Percentiles rank a stretch among this genome's conserved stretches.
phyloP scores from a whole-genome alignment of 2,329 filamentous ascomycete species.

The Cytospora schulzeri region DNA sequence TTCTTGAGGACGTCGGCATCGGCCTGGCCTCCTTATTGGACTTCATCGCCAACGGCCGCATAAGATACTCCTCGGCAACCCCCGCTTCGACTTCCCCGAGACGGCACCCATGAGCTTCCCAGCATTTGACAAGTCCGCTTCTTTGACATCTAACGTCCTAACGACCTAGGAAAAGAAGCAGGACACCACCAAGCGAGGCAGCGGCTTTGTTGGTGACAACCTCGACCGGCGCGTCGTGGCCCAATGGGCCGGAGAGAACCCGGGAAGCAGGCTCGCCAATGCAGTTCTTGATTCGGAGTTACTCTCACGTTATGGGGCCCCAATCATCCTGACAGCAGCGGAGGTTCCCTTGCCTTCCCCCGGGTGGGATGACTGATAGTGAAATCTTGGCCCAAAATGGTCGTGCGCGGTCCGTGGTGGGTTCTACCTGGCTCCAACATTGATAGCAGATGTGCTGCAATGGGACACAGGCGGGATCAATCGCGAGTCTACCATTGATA shows the following conservation, averaged over 20 bases:
- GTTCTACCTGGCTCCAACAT: slow-evolving; percentile 3
- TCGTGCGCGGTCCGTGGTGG: neutral
- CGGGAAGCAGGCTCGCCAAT: slow-evolving; percentile 27
- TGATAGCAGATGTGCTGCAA: neutral
- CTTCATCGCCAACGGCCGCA: slow-evolving; percentile 49
- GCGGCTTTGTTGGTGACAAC: slow-evolving; percentile 30
- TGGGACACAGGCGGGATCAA: too few relatives aligned
- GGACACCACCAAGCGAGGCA: slow-evolving; percentile 29
- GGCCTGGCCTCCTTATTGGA: slow-evolving; percentile 50
- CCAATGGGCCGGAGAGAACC: slow-evolving; percentile 30
- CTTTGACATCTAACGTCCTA: slow-evolving; percentile 21
- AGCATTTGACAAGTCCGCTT: slow-evolving; percentile 39
- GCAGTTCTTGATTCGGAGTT: slow-evolving; percentile 32
- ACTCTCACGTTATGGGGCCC: slow-evolving; percentile 34
- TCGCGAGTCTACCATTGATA: too few relatives aligned
- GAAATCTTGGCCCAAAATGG: neutral
- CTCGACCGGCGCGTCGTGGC: slow-evolving; percentile 31
- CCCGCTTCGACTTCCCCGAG: slow-evolving; percentile 46
- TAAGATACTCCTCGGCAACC: slow-evolving; percentile 41
- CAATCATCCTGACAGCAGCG: slow-evolving; percentile 33
- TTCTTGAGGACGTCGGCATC: slow-evolving; percentile 49
- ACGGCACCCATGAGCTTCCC: slow-evolving; percentile 54
- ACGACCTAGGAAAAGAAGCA: slow-evolving; percentile 30
- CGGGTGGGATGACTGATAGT: slow-evolving; percentile 27
- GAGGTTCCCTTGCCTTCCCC: slow-evolving; percentile 33